Conservation (phyloP, 2,329 filamentous ascomycete genomes). For the Fusarium xyrophilum region DNA sequence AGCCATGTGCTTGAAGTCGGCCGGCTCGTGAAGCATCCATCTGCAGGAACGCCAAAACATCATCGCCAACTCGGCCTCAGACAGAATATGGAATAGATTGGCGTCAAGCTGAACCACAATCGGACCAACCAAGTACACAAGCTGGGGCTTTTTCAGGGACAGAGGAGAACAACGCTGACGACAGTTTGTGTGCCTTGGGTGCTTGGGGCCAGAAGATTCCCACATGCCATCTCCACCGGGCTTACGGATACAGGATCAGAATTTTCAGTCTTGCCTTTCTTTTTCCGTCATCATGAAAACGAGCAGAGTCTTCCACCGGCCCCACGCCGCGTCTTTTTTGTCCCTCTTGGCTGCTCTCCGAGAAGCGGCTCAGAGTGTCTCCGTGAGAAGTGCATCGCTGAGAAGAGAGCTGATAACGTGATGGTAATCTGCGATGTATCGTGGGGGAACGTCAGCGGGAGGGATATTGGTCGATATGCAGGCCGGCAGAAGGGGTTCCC, state of each 20-base stretch:
- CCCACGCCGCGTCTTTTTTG: constrained; percentile 32
- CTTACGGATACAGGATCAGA: constrained; percentile 28
- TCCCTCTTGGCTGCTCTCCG: constrained; percentile 10
- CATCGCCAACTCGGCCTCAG: background rate
- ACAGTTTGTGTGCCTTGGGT: constrained; percentile 8
- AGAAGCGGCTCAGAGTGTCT: constrained; percentile 36
- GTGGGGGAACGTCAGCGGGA: constrained; percentile 12
- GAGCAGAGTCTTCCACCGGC: constrained; percentile 20
- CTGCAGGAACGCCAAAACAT: background rate
- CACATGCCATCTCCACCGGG: constrained; percentile 32
- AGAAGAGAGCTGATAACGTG: constrained; percentile 5
- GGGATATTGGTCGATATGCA: constrained; percentile 25
- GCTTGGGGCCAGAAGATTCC: constrained; percentile 5
- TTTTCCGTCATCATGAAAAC: constrained; percentile 1
- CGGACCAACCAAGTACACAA: background rate
- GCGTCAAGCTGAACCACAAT: background rate
- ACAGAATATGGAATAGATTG: background rate
- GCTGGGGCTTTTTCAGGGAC: background rate
- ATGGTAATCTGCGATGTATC: constrained; percentile 27
- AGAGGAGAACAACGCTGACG: constrained; percentile 17
- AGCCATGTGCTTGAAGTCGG: constrained; percentile 15
- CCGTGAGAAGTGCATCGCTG: constrained; percentile 14
- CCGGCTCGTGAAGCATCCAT: background rate
- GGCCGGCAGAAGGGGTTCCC: constrained; percentile 3
- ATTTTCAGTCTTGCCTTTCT: constrained; percentile 13